A percentile compares a stretch with the other conserved stretches of the same genome.
These are phyloP conservation scores for Coix lacrymajobi DNA, from an alignment of 176 grass and related monocot species.

Conservation along the genomic window DNA sequence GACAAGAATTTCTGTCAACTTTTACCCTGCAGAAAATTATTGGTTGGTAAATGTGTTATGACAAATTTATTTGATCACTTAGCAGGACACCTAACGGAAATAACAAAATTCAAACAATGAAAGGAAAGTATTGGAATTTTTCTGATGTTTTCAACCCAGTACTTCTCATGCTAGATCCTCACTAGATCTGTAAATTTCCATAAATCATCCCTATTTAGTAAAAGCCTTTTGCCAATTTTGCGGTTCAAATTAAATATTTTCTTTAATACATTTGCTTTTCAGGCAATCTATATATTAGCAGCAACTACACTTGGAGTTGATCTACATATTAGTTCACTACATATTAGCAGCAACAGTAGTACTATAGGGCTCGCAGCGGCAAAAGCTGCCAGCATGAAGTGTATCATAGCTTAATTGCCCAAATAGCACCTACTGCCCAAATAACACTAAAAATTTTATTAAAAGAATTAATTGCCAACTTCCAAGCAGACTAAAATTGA, in stretches of 20 bases:
- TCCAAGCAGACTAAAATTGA: no score
- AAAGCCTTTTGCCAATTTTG: neutral
- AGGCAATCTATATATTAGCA: no score
- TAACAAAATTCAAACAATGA: neutral
- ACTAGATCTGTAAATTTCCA: neutral
- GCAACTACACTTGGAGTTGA: no score
- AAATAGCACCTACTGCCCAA: no score
- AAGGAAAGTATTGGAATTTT: neutral
- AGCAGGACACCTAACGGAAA: neutral
- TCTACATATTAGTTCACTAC: no score
- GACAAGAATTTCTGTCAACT: neutral
- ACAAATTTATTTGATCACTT: neutral
- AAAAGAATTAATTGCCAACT: no score
- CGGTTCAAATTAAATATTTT: neutral
- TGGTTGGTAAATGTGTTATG: neutral
- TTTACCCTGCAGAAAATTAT: neutral
- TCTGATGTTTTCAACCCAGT: neutral
- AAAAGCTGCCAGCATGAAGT: constrained; percentile 85
- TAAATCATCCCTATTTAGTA: neutral
- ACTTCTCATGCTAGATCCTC: neutral
- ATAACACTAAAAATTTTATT: no score
- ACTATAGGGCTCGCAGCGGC: constrained; percentile 81
- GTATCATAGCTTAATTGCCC: constrained; percentile 60
- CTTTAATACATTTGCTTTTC: no score
- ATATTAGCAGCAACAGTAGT: no score